Conservation (phyloP, 352 stramenopile species). For the Phytophthora tentaculata region DNA sequence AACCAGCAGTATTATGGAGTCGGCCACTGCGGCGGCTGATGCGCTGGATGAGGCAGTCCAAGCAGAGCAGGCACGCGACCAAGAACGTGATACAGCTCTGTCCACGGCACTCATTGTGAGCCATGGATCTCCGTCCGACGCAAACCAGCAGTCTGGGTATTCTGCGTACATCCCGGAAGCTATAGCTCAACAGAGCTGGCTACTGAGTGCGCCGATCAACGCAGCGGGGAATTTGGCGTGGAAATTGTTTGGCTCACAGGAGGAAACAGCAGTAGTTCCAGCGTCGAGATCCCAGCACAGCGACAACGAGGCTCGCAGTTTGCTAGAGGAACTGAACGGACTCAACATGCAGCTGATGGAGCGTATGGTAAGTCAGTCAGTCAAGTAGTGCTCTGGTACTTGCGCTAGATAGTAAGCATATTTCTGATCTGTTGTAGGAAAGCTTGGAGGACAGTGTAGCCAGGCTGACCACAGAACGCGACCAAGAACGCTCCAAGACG, state of each 20-base stretch:
- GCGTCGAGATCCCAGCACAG: slow-evolving; percentile 31
- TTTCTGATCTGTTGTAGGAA: slow-evolving; percentile 46
- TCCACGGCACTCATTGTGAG: slow-evolving; percentile 51
- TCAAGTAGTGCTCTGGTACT: not conserved
- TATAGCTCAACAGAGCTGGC: slow-evolving; percentile 64
- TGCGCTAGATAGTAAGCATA: not conserved
- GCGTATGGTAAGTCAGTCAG: slow-evolving; percentile 54
- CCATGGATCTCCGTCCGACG: slow-evolving; percentile 9
- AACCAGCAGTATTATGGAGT: slow-evolving; percentile 73
- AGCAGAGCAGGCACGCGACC: slow-evolving; percentile 49
- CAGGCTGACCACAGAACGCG: slow-evolving; percentile 74
- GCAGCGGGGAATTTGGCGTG: slow-evolving; percentile 67
- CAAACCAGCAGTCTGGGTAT: slow-evolving; percentile 30
- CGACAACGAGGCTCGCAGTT: slow-evolving; percentile 62
- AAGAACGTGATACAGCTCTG: slow-evolving; percentile 41
- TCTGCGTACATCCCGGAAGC: slow-evolving; percentile 54
- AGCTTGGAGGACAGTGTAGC: slow-evolving; percentile 73
- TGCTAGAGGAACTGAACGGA: slow-evolving; percentile 83
- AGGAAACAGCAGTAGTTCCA: slow-evolving; percentile 33
- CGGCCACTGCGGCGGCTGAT: slow-evolving; percentile 68
- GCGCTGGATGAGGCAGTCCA: slow-evolving; percentile 73
- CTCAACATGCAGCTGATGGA: slow-evolving; percentile 88
- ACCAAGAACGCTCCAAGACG: slow-evolving; percentile 74
- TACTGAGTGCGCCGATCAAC: slow-evolving; percentile 69
- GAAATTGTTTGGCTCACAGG: slow-evolving; percentile 72